Evolutionary conservation across 208 protist genomes (phyloP), one percentile per base, ranked within the genome.

Genomic region (Angomonas ambiguus): DNA sequence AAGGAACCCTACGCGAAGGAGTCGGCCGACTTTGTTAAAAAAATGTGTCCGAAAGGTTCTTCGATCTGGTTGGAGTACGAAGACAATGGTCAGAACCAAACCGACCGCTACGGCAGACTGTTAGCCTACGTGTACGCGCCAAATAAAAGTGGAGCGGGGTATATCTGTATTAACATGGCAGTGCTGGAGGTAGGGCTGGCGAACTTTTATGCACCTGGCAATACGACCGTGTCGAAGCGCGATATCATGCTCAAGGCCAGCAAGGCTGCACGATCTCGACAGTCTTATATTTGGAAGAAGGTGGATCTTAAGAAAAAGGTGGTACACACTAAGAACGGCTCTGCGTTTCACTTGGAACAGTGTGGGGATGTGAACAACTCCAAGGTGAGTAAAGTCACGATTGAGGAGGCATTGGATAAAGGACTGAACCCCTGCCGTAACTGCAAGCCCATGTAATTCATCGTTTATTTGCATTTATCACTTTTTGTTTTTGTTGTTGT

Each of bases 1-100:
- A 45, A 66, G 30, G 83, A 89, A 69, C 69, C 74, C 0, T 89
- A 72, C 67, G 79, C 79, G 20, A 55, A 72, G 68, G 77, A 86
- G 62, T 65, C 71, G 35, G 71, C 76, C 10, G 58, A 82, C 57
- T 82, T 72, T 34, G 56, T 80, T 42, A 80, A 80, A 38, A 0
- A 49, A 1, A n/a, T 80, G 45, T 89, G 83, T 58, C 69, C 73
- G 0, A 32, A 57, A 24, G 62, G 64, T 2, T 28, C 68, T 0
- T 59, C 33, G 30, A 30, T 81, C 22, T 85, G 77, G 76, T 68
- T 89, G 38, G 35, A 72, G 53, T 33, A 60, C 11, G 34, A 51
- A 20, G 67, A 62, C 48, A n/a, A n/a, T n/a, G 22, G 38, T 1
- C 32, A 51, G 0, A 67, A 67, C 42, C 45, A 67, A 27, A 69